Percentiles rank a stretch among this genome's conserved stretches.
Evolutionary conservation across 139 green algal species (phyloP).

Genomic region (Penium margaritaceum): DNA sequence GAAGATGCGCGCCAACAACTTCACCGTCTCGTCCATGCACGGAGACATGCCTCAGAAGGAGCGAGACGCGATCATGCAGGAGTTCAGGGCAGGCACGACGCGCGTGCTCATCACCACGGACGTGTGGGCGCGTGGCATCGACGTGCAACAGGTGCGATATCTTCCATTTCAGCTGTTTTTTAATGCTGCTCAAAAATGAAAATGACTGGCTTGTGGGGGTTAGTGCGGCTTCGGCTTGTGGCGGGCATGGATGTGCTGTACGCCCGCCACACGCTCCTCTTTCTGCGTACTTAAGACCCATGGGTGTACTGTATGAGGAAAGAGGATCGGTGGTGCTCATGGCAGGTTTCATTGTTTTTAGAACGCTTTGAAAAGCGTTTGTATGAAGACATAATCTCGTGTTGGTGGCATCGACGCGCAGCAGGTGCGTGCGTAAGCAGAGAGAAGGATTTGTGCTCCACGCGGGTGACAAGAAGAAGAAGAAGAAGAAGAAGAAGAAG

Average conservation of each 20-base stretch:
- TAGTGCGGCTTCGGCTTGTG: conserved; percentile 85
- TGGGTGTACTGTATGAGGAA: conserved; percentile 64
- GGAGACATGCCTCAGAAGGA: conserved; percentile 98
- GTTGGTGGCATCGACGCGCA: conserved; percentile 73
- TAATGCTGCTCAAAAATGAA: too few species aligned
- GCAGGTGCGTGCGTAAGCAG: conserved; percentile 81
- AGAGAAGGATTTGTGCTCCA: conserved; percentile 86
- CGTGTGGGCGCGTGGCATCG: conserved; percentile 91
- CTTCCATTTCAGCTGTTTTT: too few species aligned
- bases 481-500: too few species aligned
- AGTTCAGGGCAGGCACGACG: conserved; percentile 79
- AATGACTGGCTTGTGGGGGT: too few species aligned
- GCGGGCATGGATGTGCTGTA: conserved; percentile 93
- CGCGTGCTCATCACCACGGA: conserved; percentile 97
- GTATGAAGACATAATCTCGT: too few species aligned
- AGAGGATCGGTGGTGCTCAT: conserved; percentile 48
- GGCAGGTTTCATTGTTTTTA: conserved; percentile 45
- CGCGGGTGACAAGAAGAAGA: conserved; percentile 87
- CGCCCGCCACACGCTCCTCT: conserved; percentile 80
- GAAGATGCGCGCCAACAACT: conserved; percentile 94
- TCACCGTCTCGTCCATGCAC: conserved; percentile 94
- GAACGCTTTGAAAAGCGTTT: conserved; percentile 60
- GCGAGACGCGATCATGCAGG: conserved; percentile 91
- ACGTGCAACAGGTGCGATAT: conserved; percentile 97
- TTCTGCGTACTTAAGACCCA: conserved; percentile 74